These are phyloP conservation scores for Salmacisia buchloeana DNA, from an alignment of 1,284 basidiomycete genomes.

Conservation along the genomic window DNA sequence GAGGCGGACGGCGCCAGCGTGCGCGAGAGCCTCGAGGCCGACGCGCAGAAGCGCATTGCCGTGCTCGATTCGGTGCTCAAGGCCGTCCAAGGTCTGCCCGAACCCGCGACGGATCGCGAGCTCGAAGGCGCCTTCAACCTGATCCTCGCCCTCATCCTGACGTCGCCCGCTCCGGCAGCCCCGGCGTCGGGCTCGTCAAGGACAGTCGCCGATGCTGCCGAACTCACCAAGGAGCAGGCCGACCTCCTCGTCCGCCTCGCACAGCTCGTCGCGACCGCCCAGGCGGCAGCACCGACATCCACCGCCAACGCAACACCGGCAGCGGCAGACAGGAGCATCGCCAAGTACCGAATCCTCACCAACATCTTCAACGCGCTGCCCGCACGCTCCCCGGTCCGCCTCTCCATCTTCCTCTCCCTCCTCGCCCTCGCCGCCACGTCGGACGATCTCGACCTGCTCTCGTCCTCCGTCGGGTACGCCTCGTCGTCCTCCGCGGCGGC, in stretches of 20 bases:
- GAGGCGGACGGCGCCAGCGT: slow-evolving; percentile 10
- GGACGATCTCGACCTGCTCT: slow-evolving; percentile 45
- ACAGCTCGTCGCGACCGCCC: slow-evolving; percentile 21
- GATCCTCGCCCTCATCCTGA: slow-evolving; percentile 31
- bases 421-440: slow-evolving; percentile 35
- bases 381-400: slow-evolving; percentile 29
- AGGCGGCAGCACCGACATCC: too few species aligned
- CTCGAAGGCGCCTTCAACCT: slow-evolving; percentile 48
- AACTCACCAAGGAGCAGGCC: slow-evolving; percentile 16
- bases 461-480: slow-evolving; percentile 15
- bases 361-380: slow-evolving; percentile 48
- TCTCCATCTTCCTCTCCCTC: slow-evolving; percentile 33
- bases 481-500: neutral
- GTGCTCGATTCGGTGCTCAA: slow-evolving; percentile 30
- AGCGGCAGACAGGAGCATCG: slow-evolving; percentile 25
- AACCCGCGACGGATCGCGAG: slow-evolving; percentile 40
- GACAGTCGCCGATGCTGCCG: slow-evolving; percentile 13
- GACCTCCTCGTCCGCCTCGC: neutral
- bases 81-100: slow-evolving; percentile 26
- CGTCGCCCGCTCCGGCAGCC: neutral
- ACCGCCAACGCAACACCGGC: slow-evolving; percentile 9
- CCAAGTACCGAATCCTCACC: slow-evolving; percentile 30
- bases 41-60: slow-evolving; percentile 20
- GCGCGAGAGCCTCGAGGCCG: slow-evolving; percentile 12
- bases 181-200: slow-evolving; percentile 8